A percentile compares a stretch with the other conserved stretches of the same genome.
phyloP scores from a whole-genome alignment of 106 monocot genomes.

The Allium cepa region DNA sequence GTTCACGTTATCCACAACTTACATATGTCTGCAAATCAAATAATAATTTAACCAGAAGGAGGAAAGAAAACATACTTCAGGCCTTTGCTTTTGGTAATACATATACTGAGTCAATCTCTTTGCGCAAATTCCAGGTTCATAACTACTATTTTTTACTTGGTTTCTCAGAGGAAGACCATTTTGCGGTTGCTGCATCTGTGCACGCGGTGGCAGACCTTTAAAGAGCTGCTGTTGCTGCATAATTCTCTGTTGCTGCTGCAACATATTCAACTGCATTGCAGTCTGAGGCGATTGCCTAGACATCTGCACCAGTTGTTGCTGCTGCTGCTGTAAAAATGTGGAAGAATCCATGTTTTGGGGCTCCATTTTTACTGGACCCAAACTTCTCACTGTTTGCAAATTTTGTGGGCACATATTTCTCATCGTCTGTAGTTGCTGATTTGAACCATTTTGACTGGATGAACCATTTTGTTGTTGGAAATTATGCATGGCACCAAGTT shows the following conservation, averaged over 20 bases:
- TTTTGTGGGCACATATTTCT: conserved; percentile 36
- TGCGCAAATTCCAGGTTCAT: conserved; percentile 90
- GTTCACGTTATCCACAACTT: not conserved
- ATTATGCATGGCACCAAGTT: conserved; percentile 3
- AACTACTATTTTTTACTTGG: conserved; percentile 42
- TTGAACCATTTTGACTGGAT: conserved; percentile 3
- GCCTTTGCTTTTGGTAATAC: conserved; percentile 87
- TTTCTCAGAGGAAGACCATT: conserved; percentile 43
- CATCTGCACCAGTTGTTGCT: conserved; percentile 34
- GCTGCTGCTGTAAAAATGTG: conserved; percentile 37
- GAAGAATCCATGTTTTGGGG: conserved; percentile 27
- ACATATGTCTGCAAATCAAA: not conserved
- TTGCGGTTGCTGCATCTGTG: conserved; percentile 44
- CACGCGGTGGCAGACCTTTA: conserved; percentile 22
- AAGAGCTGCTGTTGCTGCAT: conserved; percentile 50
- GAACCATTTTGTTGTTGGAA: conserved; percentile 15
- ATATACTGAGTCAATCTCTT: conserved; percentile 88
- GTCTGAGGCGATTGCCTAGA: conserved; percentile 20
- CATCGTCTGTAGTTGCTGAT: conserved; percentile 37
- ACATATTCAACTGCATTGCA: conserved; percentile 35
- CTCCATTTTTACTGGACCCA: conserved; percentile 59
- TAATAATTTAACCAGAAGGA: not conserved
- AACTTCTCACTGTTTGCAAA: conserved; percentile 22
- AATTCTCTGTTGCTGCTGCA: conserved; percentile 41
- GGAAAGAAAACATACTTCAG: conserved; percentile 40